Evolutionary conservation across 768 basidiomycete genomes (phyloP).

Genomic region (Suillus cothurnatus): DNA sequence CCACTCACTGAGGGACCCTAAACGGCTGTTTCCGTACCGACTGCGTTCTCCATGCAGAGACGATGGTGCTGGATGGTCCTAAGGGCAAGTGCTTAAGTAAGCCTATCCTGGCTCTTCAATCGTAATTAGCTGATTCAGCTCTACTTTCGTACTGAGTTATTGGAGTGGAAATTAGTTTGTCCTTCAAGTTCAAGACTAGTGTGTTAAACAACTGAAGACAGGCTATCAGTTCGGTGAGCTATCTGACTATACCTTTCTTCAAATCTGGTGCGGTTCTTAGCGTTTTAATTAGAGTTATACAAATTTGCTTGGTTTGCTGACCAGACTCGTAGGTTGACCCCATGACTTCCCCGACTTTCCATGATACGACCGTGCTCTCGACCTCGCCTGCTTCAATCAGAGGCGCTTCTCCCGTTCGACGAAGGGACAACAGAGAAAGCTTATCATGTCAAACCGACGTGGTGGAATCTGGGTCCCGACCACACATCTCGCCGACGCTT

Average conservation of each 20-base stretch:
- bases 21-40: too few relatives aligned
- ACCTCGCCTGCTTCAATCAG: conserved; percentile 46
- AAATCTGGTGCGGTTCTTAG: not conserved
- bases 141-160: too few relatives aligned
- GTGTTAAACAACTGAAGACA: not conserved
- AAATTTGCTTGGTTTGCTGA: not conserved
- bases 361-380: conserved; percentile 35
- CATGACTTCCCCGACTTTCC: conserved; percentile 42
- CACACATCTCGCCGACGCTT: conserved; percentile 65
- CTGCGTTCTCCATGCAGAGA: too few relatives aligned
- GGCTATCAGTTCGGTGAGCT: not conserved
- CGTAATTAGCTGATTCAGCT: too few relatives aligned
- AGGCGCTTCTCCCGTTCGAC: conserved; percentile 42
- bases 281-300: not conserved
- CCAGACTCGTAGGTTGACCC: not conserved
- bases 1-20: too few relatives aligned
- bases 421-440: conserved; percentile 35
- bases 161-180: not conserved
- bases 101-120: too few relatives aligned
- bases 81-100: too few relatives aligned
- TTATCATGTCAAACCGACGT: conserved; percentile 43
- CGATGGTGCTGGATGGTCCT: too few relatives aligned
- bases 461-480: conserved; percentile 41
- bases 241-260: not conserved
- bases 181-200: not conserved